Evolutionary conservation across 2,329 filamentous ascomycete species (phyloP), one percentile per base, ranked within the genome.

Genomic region (Sporothrix inflata): DNA sequence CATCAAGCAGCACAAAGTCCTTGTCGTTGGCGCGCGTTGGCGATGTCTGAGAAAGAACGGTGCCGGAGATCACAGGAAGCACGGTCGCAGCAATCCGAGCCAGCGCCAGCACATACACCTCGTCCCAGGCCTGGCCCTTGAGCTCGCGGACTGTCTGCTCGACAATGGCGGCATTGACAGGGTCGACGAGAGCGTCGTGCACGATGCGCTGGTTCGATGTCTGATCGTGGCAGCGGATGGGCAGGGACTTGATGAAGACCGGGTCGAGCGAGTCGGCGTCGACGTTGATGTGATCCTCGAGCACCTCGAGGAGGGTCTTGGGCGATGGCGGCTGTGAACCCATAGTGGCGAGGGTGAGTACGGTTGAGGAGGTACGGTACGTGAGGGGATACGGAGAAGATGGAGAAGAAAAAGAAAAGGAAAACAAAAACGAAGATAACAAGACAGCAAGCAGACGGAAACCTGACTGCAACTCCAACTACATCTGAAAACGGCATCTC

Each of bases 171-270:
- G 65, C 65, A 24, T 68, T 68, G 16, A 53, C 45, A 4, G 65
- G 65, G 27, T 68, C 65, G 16, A 38, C 19, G 9, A 68, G 34
- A 16, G 65, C 65, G 4, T 68, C 65, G 27, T 68, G 65, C 14
- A 68, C 65, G 16, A 68, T 68, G 65, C 65, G 65, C 47, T 68
- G 65, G 47, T 68, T 68, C 7, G 65, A 68, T 8, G 65, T 68
- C 65, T 68, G 65, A 27, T 68, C 65, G 27, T 68, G 65, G 30
- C 65, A 68, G 21, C 30, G 24, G 47, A 68, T 53, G 16, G 65
- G 65, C 19, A 68, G 47, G 0, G 47, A 40, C 65, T 68, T 68
- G 47, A 68, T 68, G 9, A 68, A 68, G 27, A 30, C 7, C 16
- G 65, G 65, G 6, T 68, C 65, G 16, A 68, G 45, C 6, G 65